A percentile compares a stretch with the other conserved stretches of the same genome.
Evolutionary conservation across 257 asterid genomes (phyloP).

Genomic region (Gentiana dahurica): DNA sequence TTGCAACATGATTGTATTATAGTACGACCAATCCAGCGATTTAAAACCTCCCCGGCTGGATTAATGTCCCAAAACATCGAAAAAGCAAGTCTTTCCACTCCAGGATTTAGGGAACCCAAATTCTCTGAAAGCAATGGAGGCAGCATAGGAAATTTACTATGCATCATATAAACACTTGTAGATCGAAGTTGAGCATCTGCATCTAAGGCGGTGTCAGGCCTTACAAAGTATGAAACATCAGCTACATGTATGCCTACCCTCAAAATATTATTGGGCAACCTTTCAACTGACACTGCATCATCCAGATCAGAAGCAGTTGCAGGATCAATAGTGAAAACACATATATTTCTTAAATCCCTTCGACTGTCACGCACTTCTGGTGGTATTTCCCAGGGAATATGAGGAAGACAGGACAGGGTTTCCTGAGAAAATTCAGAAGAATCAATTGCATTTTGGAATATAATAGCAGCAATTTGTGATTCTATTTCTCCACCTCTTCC

Average conservation of each 20-base stretch:
- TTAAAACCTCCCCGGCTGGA: slow-evolving; percentile 53
- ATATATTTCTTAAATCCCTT: slow-evolving; percentile 52
- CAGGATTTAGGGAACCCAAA: slow-evolving; percentile 78
- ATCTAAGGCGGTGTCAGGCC: slow-evolving; percentile 68
- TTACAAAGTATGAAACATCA: slow-evolving; percentile 75
- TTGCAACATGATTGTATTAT: slow-evolving; percentile 64
- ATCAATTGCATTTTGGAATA: slow-evolving; percentile 60
- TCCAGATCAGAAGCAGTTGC: slow-evolving; percentile 74
- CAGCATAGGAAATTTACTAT: slow-evolving; percentile 24
- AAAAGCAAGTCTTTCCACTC: slow-evolving; percentile 75
- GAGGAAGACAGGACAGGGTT: slow-evolving; percentile 53
- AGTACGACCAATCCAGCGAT: slow-evolving; percentile 82
- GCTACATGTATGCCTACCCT: slow-evolving; percentile 91
- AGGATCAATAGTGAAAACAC: slow-evolving; percentile 83
- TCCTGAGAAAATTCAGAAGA: slow-evolving; percentile 59
- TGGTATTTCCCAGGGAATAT: slow-evolving; percentile 58
- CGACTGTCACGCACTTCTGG: slow-evolving; percentile 42
- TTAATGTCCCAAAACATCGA: slow-evolving; percentile 76
- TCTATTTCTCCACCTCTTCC: slow-evolving; percentile 76
- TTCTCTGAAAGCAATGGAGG: slow-evolving; percentile 67
- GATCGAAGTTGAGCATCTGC: slow-evolving; percentile 34
- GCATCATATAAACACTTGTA: slow-evolving; percentile 23
- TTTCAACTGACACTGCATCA: slow-evolving; percentile 77
- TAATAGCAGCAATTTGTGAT: slow-evolving; percentile 76
- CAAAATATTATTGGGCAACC: slow-evolving; percentile 31